A percentile compares a stretch with the other conserved stretches of the same genome.
phyloP scores from a whole-genome alignment of 1,284 basidiomycete genomes.

The Melampsora americana region DNA sequence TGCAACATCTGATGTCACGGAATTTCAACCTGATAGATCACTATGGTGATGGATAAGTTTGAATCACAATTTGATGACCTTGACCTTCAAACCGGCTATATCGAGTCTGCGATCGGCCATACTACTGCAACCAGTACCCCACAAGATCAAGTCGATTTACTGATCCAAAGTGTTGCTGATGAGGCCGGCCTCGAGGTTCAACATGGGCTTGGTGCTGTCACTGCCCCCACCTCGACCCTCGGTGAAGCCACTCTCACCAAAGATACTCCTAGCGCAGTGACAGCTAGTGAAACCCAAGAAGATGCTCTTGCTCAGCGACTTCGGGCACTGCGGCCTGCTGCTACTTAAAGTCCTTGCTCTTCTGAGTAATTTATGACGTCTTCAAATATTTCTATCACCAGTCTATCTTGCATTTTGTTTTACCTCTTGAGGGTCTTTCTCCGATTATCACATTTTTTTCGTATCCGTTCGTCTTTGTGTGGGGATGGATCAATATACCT shows the following conservation, averaged over 20 bases:
- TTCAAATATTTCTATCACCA: no score
- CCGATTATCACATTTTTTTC: no score
- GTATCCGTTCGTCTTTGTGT: no score
- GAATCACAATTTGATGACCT: constrained; percentile 93
- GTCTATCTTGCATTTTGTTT: no score
- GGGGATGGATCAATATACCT: no score
- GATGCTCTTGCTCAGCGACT: constrained; percentile 73
- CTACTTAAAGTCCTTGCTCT: constrained; percentile 54
- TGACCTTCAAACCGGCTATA: constrained; percentile 95
- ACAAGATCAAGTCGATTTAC: constrained; percentile 90
- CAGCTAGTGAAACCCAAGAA: constrained; percentile 63
- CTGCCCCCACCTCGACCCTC: constrained; percentile 53
- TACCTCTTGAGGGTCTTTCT: no score
- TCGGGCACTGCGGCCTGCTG: constrained; percentile 71
- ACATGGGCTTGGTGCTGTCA: constrained; percentile 75
- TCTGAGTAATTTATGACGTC: neutral
- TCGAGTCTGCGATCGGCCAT: constrained; percentile 93
- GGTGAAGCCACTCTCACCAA: constrained; percentile 59
- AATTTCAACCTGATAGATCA: constrained; percentile 66
- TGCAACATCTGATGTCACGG: neutral
- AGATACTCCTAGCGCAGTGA: constrained; percentile 55
- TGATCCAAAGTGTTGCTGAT: constrained; percentile 92
- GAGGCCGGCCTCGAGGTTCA: constrained; percentile 94
- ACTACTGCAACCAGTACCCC: constrained; percentile 90
- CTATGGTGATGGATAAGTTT: constrained; percentile 98